phyloP scores from a whole-genome alignment of 164 flowering plant species.

The Nymphaea thermarum region DNA sequence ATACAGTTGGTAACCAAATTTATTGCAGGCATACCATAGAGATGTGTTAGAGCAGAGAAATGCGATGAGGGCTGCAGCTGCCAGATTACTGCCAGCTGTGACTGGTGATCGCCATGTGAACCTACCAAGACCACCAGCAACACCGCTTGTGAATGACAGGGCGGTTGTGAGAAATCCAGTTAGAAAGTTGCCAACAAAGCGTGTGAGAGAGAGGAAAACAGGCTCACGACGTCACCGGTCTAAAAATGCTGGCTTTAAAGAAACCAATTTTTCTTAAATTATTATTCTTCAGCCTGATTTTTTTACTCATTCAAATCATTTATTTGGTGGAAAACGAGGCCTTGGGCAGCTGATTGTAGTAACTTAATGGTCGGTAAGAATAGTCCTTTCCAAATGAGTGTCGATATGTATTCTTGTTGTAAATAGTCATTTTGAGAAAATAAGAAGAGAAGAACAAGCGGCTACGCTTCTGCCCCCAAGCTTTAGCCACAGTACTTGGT shows the following conservation, averaged over 20 bases:
- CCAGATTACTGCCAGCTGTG: neutral
- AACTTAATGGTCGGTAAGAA: conserved; percentile 4
- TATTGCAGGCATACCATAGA: conserved; percentile 66
- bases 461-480: neutral
- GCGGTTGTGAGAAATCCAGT: conserved; percentile 13
- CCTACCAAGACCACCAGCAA: conserved; percentile 14
- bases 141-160: conserved; percentile 2
- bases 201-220: conserved; percentile 42
- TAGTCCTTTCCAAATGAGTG: conserved; percentile 5
- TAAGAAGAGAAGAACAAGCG: neutral
- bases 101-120: neutral
- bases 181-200: conserved; percentile 30
- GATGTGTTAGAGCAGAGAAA: conserved; percentile 58
- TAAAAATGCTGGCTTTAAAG: conserved; percentile 27
- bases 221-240: conserved; percentile 65
- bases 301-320: conserved; percentile 4
- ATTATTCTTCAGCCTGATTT: conserved; percentile 2
- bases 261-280: conserved; percentile 18
- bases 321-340: conserved; percentile 8
- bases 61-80: conserved; percentile 12
- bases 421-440: conserved; percentile 8
- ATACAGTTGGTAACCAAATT: neutral
- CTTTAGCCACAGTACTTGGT: too few relatives aligned
- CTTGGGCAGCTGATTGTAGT: conserved; percentile 8
- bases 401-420: conserved; percentile 11